Evolutionary conservation across 164 flowering plant genomes (phyloP), one percentile per base, ranked within the genome.

Genomic region (Stephania cephalantha): DNA sequence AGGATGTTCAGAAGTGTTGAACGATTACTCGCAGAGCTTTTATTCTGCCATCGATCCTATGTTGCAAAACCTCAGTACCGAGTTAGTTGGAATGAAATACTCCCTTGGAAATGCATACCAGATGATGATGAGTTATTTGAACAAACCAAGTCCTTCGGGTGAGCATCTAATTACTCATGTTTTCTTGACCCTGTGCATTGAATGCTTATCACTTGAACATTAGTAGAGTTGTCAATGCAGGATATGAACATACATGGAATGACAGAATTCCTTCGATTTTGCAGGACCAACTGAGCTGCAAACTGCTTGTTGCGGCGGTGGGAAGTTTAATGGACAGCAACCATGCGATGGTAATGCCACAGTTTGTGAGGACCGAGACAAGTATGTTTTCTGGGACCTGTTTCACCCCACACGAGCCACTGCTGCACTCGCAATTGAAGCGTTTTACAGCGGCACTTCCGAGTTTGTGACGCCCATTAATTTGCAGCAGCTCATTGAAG

Each of bases 391-490:
- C 75, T 86, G 90, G 90, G 90, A 88, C 71, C 30, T 66, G 30
- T 84, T 69, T 72, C 90, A 88, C 70, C 89, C 91, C 4, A 86
- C 89, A 15, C 69, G 86, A 44, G 76, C 82, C 8, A 82, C 86
- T 67, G 78, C 83, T 12, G 68, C 80, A 48, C 58, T 86, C 48
- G 86, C 85, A 9, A 89, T 86, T 66, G 4, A 67, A 1, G 84
- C 83, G 18, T 80, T 87, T 35, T 86, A 80, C 52, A 17, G 35
- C 42, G 90, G 88, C 13, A 75, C 52, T 10, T 44, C 71, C 7
- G 52, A 53, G 55, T 86, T 78, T 58, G 88, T 84, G 1, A 7
- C 82, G 10, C 91, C 91, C 1, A 81, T 86, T 20, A 88, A 84
- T 78, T 88, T 88, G 53, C 2, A 79, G 64, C 78, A 81, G 74